Conservation (phyloP, 2,329 filamentous ascomycete species). For the Setomelanomma holmii region DNA sequence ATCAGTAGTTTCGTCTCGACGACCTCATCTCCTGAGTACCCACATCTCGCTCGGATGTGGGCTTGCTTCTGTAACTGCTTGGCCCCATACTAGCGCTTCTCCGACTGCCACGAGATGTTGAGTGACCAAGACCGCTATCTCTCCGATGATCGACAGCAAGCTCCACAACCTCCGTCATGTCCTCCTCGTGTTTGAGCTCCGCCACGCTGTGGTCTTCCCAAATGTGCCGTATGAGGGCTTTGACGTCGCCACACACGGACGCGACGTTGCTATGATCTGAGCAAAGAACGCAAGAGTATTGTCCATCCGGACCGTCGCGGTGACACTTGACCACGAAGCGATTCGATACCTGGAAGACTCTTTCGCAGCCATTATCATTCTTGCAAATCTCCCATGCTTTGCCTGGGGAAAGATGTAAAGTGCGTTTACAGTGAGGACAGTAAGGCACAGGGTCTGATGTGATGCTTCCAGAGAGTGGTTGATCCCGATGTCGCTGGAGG, state of each 20-base stretch:
- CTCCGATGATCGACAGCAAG: conserved; percentile 23
- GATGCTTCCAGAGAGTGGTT: conserved; percentile 35
- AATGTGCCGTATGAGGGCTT: conserved; percentile 44
- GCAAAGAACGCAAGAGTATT: conserved; percentile 45
- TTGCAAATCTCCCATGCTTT: conserved; percentile 47
- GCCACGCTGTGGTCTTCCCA: conserved; percentile 41
- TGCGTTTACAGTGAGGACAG: conserved; percentile 41
- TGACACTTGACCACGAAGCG: conserved; percentile 49
- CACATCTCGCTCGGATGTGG: conserved; percentile 33
- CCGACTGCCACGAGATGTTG: conserved; percentile 24
- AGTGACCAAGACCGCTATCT: conserved; percentile 34
- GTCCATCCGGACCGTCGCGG: conserved; percentile 38
- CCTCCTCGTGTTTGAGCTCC: conserved; percentile 42
- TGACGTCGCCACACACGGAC: conserved; percentile 48
- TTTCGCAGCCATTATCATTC: conserved; percentile 36
- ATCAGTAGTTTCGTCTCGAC: conserved; percentile 19
- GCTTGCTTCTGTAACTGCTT: conserved; percentile 21
- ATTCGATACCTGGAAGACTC: conserved; percentile 43
- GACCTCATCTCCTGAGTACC: conserved; percentile 30
- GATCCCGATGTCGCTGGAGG: conserved; percentile 37
- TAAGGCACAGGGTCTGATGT: conserved; percentile 30
- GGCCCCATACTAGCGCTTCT: conserved; percentile 38
- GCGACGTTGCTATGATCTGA: conserved; percentile 29
- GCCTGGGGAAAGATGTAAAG: conserved; percentile 40
- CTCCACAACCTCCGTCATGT: conserved; percentile 41